Evolutionary conservation across 2,329 filamentous ascomycete genomes (phyloP), one percentile per base, ranked within the genome.

Genomic region (Scortechinia acanthostroma): DNA sequence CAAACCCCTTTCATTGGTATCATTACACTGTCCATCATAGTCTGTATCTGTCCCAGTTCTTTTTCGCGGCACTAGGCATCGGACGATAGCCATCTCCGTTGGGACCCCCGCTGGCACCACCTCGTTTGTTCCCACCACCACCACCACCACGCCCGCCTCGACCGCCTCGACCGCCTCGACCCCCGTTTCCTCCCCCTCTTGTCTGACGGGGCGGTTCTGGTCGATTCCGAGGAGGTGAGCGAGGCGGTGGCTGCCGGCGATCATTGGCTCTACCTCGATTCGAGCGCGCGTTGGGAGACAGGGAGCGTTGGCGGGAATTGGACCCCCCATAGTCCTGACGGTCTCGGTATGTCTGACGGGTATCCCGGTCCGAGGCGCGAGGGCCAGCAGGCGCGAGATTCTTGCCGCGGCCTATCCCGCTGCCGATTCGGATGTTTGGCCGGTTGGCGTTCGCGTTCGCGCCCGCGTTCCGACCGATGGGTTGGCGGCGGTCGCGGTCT

Each of bases 371-470:
- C 25, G 46, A 43, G 16, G 46, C 46, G 25, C 47, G 45, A 44
- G 53, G 44, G 37, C 46, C 46, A 42, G 49, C 47, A 21, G 50
- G 46, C 15, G 48, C 52, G 16, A 57, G 48, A 43, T 55, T 54
- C 44, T 51, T 53, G 20, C 56, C 54, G 28, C 53, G 51, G 13
- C 58, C 60, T 20, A 60, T 55, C 4, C 54, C 55, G 22, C 48
- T 55, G 19, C 56, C 58, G 43, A 67, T 59, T 4, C 57, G 59
- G 21, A 67, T 67, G 44, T 58, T 55, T 6, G 56, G 51, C 17
- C 63, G 60, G 30, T 48, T 56, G 15, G 51, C 48, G 15, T 55
- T 52, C 20, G 53, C 52, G 20, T 50, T 52, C 21, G 58, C 50
- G n/a, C 25, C 25, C n/a, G 10, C 25, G 25, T n/a, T n/a, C n/a